Conservation (phyloP, 163 green algal genomes). For the Volvox carteri region DNA sequence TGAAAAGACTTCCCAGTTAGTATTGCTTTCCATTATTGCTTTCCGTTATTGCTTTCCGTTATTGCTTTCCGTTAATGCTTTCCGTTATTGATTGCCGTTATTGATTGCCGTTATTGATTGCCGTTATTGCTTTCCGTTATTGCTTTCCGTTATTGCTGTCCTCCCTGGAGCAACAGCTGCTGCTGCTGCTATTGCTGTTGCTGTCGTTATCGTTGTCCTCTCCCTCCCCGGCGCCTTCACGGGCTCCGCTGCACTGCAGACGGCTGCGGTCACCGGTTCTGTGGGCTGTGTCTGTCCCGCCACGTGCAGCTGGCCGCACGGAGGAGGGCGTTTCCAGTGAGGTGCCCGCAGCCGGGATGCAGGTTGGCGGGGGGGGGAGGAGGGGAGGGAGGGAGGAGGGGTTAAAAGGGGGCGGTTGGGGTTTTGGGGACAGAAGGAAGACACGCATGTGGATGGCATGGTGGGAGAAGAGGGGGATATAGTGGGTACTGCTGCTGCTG, state of each 20-base stretch:
- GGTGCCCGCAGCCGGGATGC: constrained; percentile 42
- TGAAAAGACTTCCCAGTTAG: neutral
- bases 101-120: neutral
- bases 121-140: neutral
- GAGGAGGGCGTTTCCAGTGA: constrained; percentile 37
- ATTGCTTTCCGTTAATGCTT: too few species aligned
- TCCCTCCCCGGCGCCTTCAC: too few species aligned
- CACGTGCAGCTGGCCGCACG: constrained; percentile 55
- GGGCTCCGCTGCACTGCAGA: too few species aligned
- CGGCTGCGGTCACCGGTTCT: constrained; percentile 38
- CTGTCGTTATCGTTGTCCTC: neutral
- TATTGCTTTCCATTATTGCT: too few species aligned
- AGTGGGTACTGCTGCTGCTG: neutral
- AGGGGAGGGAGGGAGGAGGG: neutral
- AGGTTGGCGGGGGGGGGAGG: neutral
- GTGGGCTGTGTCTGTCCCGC: constrained; percentile 11
- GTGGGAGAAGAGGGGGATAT: neutral
- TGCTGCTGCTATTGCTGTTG: neutral
- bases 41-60: too few species aligned
- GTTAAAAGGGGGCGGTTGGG: neutral
- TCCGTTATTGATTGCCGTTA: too few species aligned
- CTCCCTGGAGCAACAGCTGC: neutral
- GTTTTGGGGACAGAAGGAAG: neutral
- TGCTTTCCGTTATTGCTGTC: neutral
- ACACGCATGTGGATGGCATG: too few species aligned